phyloP scores from a whole-genome alignment of 2,329 filamentous ascomycete genomes.

The Aspergillus persii region DNA sequence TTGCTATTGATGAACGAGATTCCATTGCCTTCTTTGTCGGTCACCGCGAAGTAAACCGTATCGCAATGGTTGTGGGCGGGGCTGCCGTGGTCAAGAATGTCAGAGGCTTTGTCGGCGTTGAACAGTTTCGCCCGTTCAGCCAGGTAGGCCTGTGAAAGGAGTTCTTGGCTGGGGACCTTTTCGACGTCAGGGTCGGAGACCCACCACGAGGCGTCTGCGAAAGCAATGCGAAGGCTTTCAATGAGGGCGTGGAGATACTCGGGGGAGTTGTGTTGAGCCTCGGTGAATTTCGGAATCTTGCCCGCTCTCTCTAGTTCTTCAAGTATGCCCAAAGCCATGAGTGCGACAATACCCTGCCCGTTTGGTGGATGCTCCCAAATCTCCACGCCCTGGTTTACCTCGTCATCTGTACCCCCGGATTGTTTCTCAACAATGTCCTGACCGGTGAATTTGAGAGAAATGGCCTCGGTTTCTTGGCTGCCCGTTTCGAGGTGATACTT shows the following conservation, averaged over 20 bases:
- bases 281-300: slow-evolving; percentile 68
- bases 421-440: slow-evolving; percentile 56
- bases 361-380: slow-evolving; percentile 98
- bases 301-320: slow-evolving; percentile 76
- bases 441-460: slow-evolving; percentile 74
- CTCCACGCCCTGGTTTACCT: slow-evolving; percentile 57
- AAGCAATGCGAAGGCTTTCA: slow-evolving; percentile 83
- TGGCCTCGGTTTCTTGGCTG: slow-evolving; percentile 78
- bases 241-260: slow-evolving; percentile 83
- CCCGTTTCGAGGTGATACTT: slow-evolving; percentile 70
- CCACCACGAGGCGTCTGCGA: slow-evolving; percentile 88
- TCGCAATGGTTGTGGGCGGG: slow-evolving; percentile 84
- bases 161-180: slow-evolving; percentile 65
- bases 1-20: slow-evolving; percentile 97
- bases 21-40: slow-evolving; percentile 79
- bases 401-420: slow-evolving; percentile 43
- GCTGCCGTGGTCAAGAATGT: slow-evolving; percentile 67
- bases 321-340: slow-evolving; percentile 91
- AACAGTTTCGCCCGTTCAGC: slow-evolving; percentile 66
- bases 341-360: slow-evolving; percentile 88
- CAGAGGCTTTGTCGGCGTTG: slow-evolving; percentile 51
- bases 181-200: slow-evolving; percentile 76
- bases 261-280: slow-evolving; percentile 75
- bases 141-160: slow-evolving; percentile 74
- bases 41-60: slow-evolving; percentile 89